Evolutionary conservation across 1,284 basidiomycete genomes (phyloP).

Genomic region (Fomitopsis betulina): DNA sequence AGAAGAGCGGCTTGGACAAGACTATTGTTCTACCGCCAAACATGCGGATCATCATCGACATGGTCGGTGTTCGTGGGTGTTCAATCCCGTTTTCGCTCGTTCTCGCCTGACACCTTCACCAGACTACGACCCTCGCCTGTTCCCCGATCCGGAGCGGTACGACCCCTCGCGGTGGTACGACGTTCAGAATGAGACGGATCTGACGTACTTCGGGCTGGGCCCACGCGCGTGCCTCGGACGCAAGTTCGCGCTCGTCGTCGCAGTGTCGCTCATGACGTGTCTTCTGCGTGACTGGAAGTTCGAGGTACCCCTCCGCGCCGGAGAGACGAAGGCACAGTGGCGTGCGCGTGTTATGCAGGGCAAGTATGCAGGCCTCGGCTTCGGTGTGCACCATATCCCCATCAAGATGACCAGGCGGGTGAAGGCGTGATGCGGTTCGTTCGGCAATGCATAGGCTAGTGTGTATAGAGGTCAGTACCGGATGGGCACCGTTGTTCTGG

Average conservation of each 20-base stretch:
- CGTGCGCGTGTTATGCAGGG: slow-evolving; percentile 9
- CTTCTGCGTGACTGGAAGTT: slow-evolving; percentile 28
- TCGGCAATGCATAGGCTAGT: too few species aligned
- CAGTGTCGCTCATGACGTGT: slow-evolving; percentile 22
- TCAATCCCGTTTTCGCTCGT: neutral
- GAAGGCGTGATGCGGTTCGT: neutral
- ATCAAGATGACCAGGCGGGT: neutral
- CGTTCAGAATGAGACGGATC: slow-evolving; percentile 13
- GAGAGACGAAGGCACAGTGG: slow-evolving; percentile 13
- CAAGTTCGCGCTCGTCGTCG: slow-evolving; percentile 27
- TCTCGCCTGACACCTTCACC: neutral
- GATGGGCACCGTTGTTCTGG: too few species aligned
- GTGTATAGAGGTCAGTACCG: too few species aligned
- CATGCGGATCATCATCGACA: slow-evolving; percentile 12
- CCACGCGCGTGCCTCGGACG: slow-evolving; percentile 25
- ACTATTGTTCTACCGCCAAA: slow-evolving; percentile 9
- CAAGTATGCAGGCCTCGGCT: neutral
- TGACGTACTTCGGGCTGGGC: slow-evolving; percentile 19
- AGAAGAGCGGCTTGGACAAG: slow-evolving; percentile 3
- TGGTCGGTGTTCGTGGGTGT: slow-evolving; percentile 12
- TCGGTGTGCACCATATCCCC: slow-evolving; percentile 4
- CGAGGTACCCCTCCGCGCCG: slow-evolving; percentile 5
- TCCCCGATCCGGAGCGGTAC: slow-evolving; percentile 25
- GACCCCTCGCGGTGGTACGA: slow-evolving; percentile 28
- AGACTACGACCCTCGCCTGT: slow-evolving; percentile 22